These are phyloP conservation scores for Hyaloscypha hepaticicola DNA, from an alignment of 495 filamentous ascomycete genomes.

Conservation along the genomic window DNA sequence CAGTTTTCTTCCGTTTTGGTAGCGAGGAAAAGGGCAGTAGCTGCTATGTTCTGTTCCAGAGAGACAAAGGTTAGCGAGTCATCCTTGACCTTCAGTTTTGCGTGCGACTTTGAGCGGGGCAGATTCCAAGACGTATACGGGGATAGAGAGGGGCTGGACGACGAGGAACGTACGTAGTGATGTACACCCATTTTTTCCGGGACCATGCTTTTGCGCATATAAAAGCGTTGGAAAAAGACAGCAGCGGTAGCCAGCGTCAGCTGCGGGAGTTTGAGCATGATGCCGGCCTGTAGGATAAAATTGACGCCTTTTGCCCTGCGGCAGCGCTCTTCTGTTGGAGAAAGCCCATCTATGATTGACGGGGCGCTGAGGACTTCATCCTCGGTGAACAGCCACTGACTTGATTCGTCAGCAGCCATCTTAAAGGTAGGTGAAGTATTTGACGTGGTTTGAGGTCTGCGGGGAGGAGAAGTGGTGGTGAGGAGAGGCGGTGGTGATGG, in stretches of 20 bases:
- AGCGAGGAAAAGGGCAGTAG: constrained; percentile 86
- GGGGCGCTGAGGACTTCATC: constrained; percentile 80
- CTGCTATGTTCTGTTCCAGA: constrained; percentile 65
- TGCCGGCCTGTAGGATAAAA: constrained; percentile 92
- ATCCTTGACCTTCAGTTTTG: constrained; percentile 13
- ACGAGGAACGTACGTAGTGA: constrained; percentile 65
- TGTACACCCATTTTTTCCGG: constrained; percentile 69
- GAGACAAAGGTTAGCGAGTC: constrained; percentile 13
- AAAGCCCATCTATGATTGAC: constrained; percentile 79
- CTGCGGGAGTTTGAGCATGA: constrained; percentile 89
- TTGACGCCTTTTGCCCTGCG: constrained; percentile 87
- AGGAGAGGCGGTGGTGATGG: constrained; percentile 51
- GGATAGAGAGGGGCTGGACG: constrained; percentile 3
- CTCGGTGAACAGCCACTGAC: constrained; percentile 88
- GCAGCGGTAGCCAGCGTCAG: constrained; percentile 88
- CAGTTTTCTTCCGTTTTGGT: constrained; percentile 97
- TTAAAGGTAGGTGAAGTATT: constrained; percentile 21
- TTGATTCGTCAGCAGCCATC: constrained; percentile 35
- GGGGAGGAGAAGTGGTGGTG: constrained; percentile 50
- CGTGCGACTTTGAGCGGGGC: constrained; percentile 22
- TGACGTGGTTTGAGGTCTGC: constrained; percentile 39
- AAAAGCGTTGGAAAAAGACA: constrained; percentile 92
- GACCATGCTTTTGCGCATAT: constrained; percentile 82
- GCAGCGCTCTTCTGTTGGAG: constrained; percentile 69
- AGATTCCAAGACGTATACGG: constrained; percentile 13